phyloP scores from a whole-genome alignment of 1,284 basidiomycete species.

The Sporisorium iseilematis-ciliati region DNA sequence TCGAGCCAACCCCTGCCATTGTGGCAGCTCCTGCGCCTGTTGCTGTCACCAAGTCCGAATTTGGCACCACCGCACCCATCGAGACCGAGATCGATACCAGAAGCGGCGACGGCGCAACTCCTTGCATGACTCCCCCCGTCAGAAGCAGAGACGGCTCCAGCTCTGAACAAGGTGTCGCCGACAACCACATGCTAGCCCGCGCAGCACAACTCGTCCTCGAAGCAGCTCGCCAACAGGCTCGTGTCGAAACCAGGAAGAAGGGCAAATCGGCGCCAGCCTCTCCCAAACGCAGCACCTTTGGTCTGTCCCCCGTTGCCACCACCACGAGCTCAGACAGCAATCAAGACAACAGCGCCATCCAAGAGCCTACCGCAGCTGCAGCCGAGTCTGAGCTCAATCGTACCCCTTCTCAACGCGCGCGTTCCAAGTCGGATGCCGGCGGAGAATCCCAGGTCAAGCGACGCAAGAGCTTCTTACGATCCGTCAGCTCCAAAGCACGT shows the following conservation, averaged over 20 bases:
- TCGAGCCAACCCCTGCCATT: neutral
- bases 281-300: conserved; percentile 31
- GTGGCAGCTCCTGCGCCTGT: neutral
- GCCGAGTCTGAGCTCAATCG: conserved; percentile 11
- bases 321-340: conserved; percentile 1
- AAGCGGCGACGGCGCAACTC: conserved; percentile 19
- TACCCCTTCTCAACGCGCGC: conserved; percentile 34
- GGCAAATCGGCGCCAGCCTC: conserved; percentile 48
- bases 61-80: neutral
- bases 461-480: conserved; percentile 43
- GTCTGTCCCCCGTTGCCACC: conserved; percentile 30
- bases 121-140: conserved; percentile 21
- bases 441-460: conserved; percentile 26
- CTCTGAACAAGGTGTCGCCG: conserved; percentile 23
- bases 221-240: conserved; percentile 52
- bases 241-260: conserved; percentile 43
- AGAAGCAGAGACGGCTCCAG: conserved; percentile 26
- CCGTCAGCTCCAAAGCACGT: conserved; percentile 30
- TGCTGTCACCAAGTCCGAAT: neutral
- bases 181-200: conserved; percentile 49
- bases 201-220: conserved; percentile 54
- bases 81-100: conserved; percentile 5
- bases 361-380: neutral
- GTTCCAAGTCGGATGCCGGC: conserved; percentile 51
- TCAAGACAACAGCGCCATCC: conserved; percentile 2